A percentile compares a stretch with the other conserved stretches of the same genome.
phyloP scores from a whole-genome alignment of 768 basidiomycete species.

The Paxillus involutus region DNA sequence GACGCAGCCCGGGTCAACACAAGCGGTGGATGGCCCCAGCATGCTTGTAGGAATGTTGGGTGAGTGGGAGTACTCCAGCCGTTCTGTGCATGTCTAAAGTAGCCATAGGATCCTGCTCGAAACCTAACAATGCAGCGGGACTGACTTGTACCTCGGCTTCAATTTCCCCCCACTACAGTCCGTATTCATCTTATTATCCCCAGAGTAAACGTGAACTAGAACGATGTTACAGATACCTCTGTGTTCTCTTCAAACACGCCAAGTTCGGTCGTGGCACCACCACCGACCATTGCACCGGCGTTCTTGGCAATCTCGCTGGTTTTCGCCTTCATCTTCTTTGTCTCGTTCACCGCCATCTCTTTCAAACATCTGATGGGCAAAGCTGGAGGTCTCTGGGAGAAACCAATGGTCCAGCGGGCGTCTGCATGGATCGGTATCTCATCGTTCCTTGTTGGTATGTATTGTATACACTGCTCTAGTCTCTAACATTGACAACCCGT shows the following conservation, averaged over 20 bases:
- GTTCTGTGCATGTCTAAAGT: constrained; percentile 1
- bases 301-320: constrained; percentile 63
- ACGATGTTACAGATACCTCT: constrained; percentile 51
- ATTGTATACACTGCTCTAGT: neutral
- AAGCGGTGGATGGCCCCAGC: constrained; percentile 61
- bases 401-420: constrained; percentile 52
- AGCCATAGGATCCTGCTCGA: constrained; percentile 64
- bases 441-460: constrained; percentile 71
- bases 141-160: constrained; percentile 58
- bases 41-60: constrained; percentile 68
- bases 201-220: neutral
- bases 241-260: constrained; percentile 60
- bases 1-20: constrained; percentile 33
- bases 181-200: constrained; percentile 15
- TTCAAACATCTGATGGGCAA: constrained; percentile 66
- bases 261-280: constrained; percentile 53
- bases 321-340: constrained; percentile 60
- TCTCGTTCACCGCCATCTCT: constrained; percentile 63
- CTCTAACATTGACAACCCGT: neutral
- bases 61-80: constrained; percentile 26
- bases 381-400: constrained; percentile 49
- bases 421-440: constrained; percentile 77
- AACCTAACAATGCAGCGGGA: constrained; percentile 43
- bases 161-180: constrained; percentile 65
- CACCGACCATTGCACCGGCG: constrained; percentile 57